Conservation (phyloP, 2,329 filamentous ascomycete species). For the Colletotrichum endophyticum region DNA sequence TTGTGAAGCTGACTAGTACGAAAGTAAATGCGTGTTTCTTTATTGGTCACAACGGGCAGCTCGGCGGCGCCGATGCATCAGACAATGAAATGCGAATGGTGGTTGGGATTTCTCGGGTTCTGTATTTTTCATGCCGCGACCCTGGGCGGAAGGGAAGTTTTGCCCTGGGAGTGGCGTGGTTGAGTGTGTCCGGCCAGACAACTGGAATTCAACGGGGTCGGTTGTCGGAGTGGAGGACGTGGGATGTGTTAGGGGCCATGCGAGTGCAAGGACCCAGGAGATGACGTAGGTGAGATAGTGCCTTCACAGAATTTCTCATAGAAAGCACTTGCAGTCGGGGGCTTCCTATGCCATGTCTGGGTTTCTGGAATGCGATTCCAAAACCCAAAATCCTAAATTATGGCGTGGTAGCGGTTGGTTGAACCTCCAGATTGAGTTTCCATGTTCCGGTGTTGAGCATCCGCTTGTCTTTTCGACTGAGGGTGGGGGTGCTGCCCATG, state of each 20-base stretch:
- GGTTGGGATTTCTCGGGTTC: neutral
- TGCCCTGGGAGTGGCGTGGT: neutral
- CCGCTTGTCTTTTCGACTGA: neutral
- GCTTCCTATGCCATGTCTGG: neutral
- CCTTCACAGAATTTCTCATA: neutral
- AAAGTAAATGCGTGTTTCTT: neutral
- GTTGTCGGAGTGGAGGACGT: neutral
- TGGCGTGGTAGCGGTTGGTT: neutral
- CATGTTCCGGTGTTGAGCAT: neutral
- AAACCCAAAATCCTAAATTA: neutral
- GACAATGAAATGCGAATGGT: neutral
- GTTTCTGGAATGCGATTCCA: neutral
- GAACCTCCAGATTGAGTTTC: neutral
- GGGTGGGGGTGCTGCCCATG: neutral
- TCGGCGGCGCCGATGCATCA: conserved; percentile 11
- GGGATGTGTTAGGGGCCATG: neutral
- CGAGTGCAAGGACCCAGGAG: neutral
- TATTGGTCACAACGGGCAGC: neutral
- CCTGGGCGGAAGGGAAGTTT: neutral
- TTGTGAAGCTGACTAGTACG: conserved; percentile 10
- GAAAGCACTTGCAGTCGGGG: neutral
- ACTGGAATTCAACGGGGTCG: neutral
- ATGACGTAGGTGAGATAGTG: neutral
- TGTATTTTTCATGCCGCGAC: neutral
- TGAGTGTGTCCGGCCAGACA: neutral